Base-by-base conservation (phyloP, 805 yeast genomes). In the Schizosaccharomyces cryophilus region DNA sequence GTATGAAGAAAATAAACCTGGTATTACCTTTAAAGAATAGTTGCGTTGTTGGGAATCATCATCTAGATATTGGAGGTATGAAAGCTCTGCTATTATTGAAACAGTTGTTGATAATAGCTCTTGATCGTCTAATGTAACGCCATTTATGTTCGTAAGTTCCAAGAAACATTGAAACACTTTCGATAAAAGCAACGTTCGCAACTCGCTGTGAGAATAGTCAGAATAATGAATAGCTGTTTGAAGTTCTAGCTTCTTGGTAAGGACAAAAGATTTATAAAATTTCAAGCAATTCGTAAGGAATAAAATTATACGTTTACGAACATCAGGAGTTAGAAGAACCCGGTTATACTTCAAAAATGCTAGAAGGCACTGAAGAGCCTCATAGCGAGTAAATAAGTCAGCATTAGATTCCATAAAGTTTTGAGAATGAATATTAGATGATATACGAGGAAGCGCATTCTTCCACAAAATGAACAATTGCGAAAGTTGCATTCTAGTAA, bases 391-490 rank as follows among this genome's bases (percentile, higher is more conserved):
- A 30, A 64, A 62, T 61, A 71, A 67, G 60, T 69, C 67, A 15
- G 69, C 65, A 15, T 77, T 74, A 26, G 63, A 64, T 31, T 47
- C 59, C 19, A 40, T 61, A 2, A 63, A 24, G 61, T 77, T 75
- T 51, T 24, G 56, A 19, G 56, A 24, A 24, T 29, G 56, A 9
- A 51, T 51, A 2, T 78, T 73, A 58, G 78, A 79, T 17, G 65
- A 60, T 4, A 68, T 70, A 60, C 66, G 66, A 1, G 80, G 76
- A 47, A 81, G 66, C 6, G 82, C 72, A 54, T 78, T 75, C 63
- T 81, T 81, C 89, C 89, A 85, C 62, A 84, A 73, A 9, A 74
- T 69, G 58, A 84, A 69, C 60, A 85, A 73, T 64, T 82, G 87
- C 2, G 81, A 75, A 15, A 77, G 71, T 64, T 82, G 83, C 62